Evolutionary conservation across 1,139 yeast species (phyloP).

Genomic region (Meyerozyma elateridarum): DNA sequence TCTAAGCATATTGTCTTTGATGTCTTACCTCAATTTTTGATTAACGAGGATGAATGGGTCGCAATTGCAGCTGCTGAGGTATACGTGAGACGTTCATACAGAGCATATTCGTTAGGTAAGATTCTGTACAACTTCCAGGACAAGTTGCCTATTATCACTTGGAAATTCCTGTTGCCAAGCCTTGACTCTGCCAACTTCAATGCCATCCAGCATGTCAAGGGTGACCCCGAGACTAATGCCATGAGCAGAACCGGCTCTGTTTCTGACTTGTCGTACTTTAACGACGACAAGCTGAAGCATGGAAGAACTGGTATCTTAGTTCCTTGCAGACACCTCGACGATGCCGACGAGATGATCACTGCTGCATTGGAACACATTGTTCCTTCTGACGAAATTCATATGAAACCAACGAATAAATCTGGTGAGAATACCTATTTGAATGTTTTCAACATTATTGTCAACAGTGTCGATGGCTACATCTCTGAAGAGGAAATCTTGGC

Average conservation of each 20-base stretch:
- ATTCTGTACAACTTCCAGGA: slow-evolving; percentile 60
- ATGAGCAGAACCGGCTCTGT: slow-evolving; percentile 89
- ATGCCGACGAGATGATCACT: slow-evolving; percentile 74
- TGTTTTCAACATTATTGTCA: slow-evolving; percentile 75
- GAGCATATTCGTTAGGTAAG: slow-evolving; percentile 87
- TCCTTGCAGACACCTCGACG: slow-evolving; percentile 81
- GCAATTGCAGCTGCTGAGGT: slow-evolving; percentile 96
- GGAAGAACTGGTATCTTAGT: slow-evolving; percentile 84
- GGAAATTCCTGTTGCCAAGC: slow-evolving; percentile 89
- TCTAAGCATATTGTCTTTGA: slow-evolving; percentile 95
- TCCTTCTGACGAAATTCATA: slow-evolving; percentile 38
- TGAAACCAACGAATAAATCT: slow-evolving; percentile 15
- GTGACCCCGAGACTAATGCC: slow-evolving; percentile 26
- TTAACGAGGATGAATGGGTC: slow-evolving; percentile 79
- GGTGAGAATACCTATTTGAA: slow-evolving; percentile 37
- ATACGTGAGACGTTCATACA: slow-evolving; percentile 92
- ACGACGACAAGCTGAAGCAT: slow-evolving; percentile 54
- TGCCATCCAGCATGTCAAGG: slow-evolving; percentile 48
- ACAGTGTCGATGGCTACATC: slow-evolving; percentile 67
- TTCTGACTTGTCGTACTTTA: slow-evolving; percentile 83
- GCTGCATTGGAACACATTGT: slow-evolving; percentile 75
- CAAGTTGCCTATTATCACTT: slow-evolving; percentile 67
- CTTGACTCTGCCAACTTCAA: slow-evolving; percentile 62
- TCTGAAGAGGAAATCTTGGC: slow-evolving; percentile 65
- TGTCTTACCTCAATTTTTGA: slow-evolving; percentile 86